phyloP scores from a whole-genome alignment of 164 flowering plant genomes.

The Sedum album region DNA sequence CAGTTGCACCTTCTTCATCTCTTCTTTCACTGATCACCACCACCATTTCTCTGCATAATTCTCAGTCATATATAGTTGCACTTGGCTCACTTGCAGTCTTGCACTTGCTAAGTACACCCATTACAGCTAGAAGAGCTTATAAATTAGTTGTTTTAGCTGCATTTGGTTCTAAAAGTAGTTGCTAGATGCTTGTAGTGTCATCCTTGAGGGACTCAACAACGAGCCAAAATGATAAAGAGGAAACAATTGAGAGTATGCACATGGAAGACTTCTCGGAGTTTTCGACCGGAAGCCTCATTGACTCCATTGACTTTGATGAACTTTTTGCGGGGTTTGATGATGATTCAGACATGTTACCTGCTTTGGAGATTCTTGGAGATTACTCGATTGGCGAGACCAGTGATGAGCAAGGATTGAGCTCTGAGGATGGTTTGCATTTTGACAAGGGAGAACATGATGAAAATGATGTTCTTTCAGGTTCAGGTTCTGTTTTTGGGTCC shows the following conservation, averaged over 20 bases:
- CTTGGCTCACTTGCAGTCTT: background rate
- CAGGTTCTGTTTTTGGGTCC: no score
- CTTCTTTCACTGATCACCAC: background rate
- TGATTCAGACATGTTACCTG: background rate
- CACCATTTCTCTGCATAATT: background rate
- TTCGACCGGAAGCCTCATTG: background rate
- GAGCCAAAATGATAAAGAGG: background rate
- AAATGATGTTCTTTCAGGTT: background rate
- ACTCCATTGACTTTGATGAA: background rate
- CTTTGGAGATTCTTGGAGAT: constrained; percentile 3
- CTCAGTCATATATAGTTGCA: background rate
- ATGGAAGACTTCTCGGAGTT: constrained; percentile 1
- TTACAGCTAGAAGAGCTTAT: background rate
- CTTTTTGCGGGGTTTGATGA: background rate
- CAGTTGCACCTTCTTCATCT: background rate
- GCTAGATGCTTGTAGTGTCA: background rate
- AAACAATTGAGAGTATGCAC: background rate
- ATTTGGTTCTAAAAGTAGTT: background rate
- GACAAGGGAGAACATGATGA: background rate
- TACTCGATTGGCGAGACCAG: background rate
- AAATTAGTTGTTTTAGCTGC: background rate
- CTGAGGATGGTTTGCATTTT: background rate
- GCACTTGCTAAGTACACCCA: background rate
- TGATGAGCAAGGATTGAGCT: background rate
- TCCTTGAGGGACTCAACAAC: background rate